A percentile compares a stretch with the other conserved stretches of the same genome.
phyloP scores from a whole-genome alignment of 2,329 filamentous ascomycete genomes.

The Cercospora citrullina region DNA sequence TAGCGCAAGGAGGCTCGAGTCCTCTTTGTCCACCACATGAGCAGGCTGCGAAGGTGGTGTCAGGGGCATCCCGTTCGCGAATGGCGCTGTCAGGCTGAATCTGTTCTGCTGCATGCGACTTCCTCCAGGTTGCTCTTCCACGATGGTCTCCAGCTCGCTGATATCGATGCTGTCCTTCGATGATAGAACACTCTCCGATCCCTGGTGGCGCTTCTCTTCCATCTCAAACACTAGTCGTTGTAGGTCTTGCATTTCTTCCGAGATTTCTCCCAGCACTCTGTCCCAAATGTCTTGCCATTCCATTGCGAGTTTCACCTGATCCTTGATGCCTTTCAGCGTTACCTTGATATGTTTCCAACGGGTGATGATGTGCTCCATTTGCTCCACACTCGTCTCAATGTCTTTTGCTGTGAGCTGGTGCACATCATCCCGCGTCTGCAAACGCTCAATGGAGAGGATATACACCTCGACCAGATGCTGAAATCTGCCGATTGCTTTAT shows the following conservation, averaged over 20 bases:
- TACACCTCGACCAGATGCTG: conserved; percentile 90
- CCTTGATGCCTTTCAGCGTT: conserved; percentile 76
- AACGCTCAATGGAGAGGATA: conserved; percentile 86
- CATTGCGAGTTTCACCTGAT: conserved; percentile 94
- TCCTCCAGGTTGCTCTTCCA: conserved; percentile 73
- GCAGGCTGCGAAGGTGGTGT: conserved; percentile 45
- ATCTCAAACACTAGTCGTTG: conserved; percentile 88
- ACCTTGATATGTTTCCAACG: conserved; percentile 83
- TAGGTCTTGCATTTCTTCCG: conserved; percentile 79
- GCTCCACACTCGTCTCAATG: conserved; percentile 71
- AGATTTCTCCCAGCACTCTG: conserved; percentile 87
- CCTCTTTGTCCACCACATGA: conserved; percentile 62
- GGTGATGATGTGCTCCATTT: conserved; percentile 83
- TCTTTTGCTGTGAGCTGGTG: conserved; percentile 67
- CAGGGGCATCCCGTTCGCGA: conserved; percentile 57
- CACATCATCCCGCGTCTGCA: conserved; percentile 80
- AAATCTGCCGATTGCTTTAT: conserved; percentile 75
- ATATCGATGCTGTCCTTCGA: conserved; percentile 65
- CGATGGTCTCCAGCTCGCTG: conserved; percentile 86
- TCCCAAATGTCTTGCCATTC: conserved; percentile 99
- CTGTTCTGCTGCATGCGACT: conserved; percentile 57
- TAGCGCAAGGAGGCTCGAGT: conserved; percentile 81
- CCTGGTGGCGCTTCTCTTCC: conserved; percentile 90
- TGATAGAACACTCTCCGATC: conserved; percentile 63
- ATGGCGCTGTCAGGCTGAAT: conserved; percentile 64